Evolutionary conservation across 2,329 filamentous ascomycete species (phyloP).

Genomic region (Truncatella angustata): DNA sequence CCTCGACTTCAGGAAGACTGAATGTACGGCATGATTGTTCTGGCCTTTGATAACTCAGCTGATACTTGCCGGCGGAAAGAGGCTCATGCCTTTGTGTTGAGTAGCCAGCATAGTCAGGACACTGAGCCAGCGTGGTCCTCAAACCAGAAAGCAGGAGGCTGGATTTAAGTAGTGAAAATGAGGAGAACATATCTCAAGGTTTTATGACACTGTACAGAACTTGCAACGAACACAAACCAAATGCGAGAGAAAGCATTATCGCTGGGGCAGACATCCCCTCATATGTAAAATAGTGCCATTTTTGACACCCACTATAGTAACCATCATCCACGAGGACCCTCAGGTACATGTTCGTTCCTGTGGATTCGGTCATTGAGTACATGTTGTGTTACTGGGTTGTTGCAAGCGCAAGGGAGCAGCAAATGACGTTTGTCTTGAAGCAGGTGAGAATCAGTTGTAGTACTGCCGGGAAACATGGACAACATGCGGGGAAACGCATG

Average conservation of each 20-base stretch:
- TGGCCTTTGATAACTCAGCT: constrained; percentile 11
- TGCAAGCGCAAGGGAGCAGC: background rate
- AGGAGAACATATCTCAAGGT: no score
- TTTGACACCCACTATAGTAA: no score
- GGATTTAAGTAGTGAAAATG: background rate
- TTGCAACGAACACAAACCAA: background rate
- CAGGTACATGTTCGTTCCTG: no score
- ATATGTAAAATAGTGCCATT: no score
- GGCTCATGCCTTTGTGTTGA: constrained; percentile 10
- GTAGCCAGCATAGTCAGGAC: constrained; percentile 10
- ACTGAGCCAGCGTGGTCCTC: constrained; percentile 4
- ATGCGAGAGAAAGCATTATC: no score
- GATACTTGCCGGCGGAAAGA: constrained; percentile 10
- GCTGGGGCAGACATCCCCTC: no score
- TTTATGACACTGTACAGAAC: no score
- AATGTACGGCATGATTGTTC: constrained; percentile 64
- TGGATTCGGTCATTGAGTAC: no score
- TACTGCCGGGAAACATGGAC: background rate
- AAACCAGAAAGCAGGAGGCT: background rate
- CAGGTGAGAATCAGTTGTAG: background rate
- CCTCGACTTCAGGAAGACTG: constrained; percentile 66
- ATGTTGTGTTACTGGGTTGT: background rate
- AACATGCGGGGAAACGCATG: background rate
- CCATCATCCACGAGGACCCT: no score
- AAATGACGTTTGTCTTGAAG: background rate